These are phyloP conservation scores for Hevea brasiliensis DNA, from an alignment of 345 rosid genomes.

Conservation along the genomic window DNA sequence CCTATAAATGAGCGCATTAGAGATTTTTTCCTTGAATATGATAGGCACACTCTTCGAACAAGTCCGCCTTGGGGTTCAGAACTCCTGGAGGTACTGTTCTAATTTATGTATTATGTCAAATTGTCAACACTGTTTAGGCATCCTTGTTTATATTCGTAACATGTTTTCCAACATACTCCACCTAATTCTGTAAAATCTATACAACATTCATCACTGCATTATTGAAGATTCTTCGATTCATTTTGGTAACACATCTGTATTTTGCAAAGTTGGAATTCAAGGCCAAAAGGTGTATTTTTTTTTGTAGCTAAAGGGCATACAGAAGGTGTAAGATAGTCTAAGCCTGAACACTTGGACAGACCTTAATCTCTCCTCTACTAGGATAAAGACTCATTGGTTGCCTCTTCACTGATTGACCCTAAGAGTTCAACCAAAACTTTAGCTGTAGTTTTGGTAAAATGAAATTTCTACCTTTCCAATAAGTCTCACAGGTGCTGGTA, in stretches of 20 bases:
- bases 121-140: background rate
- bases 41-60: slow-evolving; percentile 91
- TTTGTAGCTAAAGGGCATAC: background rate
- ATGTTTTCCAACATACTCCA: background rate
- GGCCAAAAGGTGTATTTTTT: background rate
- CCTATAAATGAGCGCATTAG: slow-evolving; percentile 92
- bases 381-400: background rate
- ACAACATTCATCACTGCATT: too few relatives aligned
- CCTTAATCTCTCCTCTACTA: background rate
- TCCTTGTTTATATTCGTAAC: background rate
- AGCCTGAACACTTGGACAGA: background rate
- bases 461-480: background rate
- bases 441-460: background rate
- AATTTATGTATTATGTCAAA: slow-evolving; percentile 9
- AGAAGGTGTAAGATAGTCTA: background rate
- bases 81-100: slow-evolving; percentile 82
- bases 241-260: background rate
- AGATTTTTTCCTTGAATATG: slow-evolving; percentile 97
- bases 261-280: background rate
- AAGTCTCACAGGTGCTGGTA: background rate
- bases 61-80: slow-evolving; percentile 99
- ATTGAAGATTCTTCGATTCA: background rate
- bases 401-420: background rate
- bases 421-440: background rate
- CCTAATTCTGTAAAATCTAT: background rate